Evolutionary conservation across 805 yeast species (phyloP).

Genomic region (Candida peoriensis): DNA sequence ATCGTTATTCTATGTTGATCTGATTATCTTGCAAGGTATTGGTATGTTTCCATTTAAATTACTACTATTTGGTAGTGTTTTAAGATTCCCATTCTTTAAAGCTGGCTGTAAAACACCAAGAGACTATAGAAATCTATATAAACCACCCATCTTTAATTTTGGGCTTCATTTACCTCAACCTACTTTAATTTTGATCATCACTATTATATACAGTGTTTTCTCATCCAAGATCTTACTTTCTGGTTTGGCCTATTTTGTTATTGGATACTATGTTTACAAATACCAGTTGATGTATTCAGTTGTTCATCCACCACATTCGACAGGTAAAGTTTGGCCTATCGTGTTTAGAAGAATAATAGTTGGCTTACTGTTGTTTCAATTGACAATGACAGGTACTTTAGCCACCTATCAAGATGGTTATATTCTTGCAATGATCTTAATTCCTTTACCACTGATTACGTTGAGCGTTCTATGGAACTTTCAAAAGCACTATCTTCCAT

Average conservation of each 20-base stretch:
- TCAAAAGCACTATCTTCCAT: constrained; percentile 75
- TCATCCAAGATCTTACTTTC: constrained; percentile 84
- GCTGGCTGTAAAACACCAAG: constrained; percentile 73
- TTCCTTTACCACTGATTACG: constrained; percentile 74
- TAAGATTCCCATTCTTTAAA: constrained; percentile 66
- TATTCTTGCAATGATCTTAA: constrained; percentile 61
- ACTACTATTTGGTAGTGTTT: constrained; percentile 70
- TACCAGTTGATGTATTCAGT: constrained; percentile 86
- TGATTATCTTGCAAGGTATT: constrained; percentile 73
- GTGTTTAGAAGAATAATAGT: constrained; percentile 76
- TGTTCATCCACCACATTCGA: constrained; percentile 94
- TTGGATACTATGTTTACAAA: constrained; percentile 87
- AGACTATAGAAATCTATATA: constrained; percentile 66
- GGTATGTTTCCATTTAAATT: constrained; percentile 89
- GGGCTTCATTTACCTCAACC: constrained; percentile 93
- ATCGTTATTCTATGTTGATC: constrained; percentile 85
- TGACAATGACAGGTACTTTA: constrained; percentile 90
- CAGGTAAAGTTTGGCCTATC: constrained; percentile 94
- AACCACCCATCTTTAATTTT: constrained; percentile 89
- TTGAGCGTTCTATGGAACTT: constrained; percentile 69
- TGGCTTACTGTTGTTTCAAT: constrained; percentile 79
- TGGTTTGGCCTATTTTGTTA: constrained; percentile 76
- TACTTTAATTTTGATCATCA: constrained; percentile 75
- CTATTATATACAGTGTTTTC: constrained; percentile 83
- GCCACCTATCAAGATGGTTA: constrained; percentile 71